Evolutionary conservation across 768 basidiomycete genomes (phyloP), one percentile per base, ranked within the genome.

Genomic region (Lactarius deliciosus): DNA sequence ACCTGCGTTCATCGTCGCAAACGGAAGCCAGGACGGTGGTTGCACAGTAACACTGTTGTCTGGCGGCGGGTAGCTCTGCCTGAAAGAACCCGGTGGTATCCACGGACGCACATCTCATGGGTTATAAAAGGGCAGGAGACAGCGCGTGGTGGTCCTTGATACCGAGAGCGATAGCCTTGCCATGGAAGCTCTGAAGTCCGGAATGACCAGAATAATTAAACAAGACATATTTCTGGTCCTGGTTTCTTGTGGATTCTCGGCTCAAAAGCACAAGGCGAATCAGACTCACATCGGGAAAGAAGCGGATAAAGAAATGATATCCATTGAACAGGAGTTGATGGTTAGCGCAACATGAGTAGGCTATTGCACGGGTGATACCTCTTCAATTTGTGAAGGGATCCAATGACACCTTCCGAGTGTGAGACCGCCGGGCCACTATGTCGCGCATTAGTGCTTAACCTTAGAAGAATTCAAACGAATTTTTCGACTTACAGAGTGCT

Each of bases 81-180:
- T 60, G 32, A 65, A 60, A 5, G 25, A 45, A 4, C 10, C 18
- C 5, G 34, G 61, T 74, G 41, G 54, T 64, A 73, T 25, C 71
- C 77, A 45, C 74, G 76, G 60, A 76, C 76, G 13, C 77, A 76
- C 75, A 76, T 76, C 69, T 80, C 77, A 53, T 78, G 78, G 61
- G 76, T 71, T 47, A 77, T 73, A 68, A 78, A 77, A 22, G 62
- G 55, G 74, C 66, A 45, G 76, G 74, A 68, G 78, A 77, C 0
- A 76, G 77, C 11, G 69, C 76, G 64, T 75, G 34, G 5, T 6
- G 60, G 61, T 79, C 70, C 13, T 64, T 64, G 58, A 73, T 72
- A 45, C 79, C 75, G 54, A 79, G 73, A 58, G 73, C 76, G 32
- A 77, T 68, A 28, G 74, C 76, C 70, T 77, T 78, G 22, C 75